Conservation (phyloP, 2,329 filamentous ascomycete genomes). For the Stachybotrys elegans region DNA sequence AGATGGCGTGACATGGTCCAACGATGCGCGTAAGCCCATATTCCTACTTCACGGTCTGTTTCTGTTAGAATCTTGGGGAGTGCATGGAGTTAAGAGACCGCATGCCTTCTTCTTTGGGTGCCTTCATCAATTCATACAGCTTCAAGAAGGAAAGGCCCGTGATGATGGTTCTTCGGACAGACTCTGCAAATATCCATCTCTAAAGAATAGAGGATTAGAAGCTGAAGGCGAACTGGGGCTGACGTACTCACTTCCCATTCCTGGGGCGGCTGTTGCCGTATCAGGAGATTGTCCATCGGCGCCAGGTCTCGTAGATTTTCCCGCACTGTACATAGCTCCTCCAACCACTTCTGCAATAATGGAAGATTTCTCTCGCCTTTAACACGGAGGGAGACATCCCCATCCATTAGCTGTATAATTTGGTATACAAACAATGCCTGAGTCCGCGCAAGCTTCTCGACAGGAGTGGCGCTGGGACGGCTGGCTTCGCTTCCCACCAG, state of each 20-base stretch:
- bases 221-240: background rate
- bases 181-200: slow-evolving; percentile 30
- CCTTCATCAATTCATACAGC: slow-evolving; percentile 21
- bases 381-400: slow-evolving; percentile 25
- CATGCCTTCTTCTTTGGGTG: slow-evolving; percentile 3
- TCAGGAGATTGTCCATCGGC: background rate
- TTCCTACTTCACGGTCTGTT: too few species aligned
- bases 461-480: slow-evolving; percentile 9
- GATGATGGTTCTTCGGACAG: slow-evolving; percentile 23
- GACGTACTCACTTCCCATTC: background rate
- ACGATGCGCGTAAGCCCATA: slow-evolving; percentile 19
- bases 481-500: background rate
- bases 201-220: too few species aligned
- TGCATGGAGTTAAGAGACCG: too few species aligned
- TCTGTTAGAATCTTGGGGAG: too few species aligned
- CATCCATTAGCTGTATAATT: slow-evolving; percentile 28
- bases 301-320: background rate
- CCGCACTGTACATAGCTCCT: slow-evolving; percentile 11
- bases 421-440: slow-evolving; percentile 25
- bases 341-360: slow-evolving; percentile 17
- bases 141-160: slow-evolving; percentile 22
- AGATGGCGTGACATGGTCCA: slow-evolving; percentile 24
- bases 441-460: slow-evolving; percentile 18
- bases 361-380: slow-evolving; percentile 24
- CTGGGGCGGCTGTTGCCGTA: background rate